Evolutionary conservation across 75 land plant species (phyloP), one percentile per base, ranked within the genome.

Genomic region (Selaginella moellendorffii): DNA sequence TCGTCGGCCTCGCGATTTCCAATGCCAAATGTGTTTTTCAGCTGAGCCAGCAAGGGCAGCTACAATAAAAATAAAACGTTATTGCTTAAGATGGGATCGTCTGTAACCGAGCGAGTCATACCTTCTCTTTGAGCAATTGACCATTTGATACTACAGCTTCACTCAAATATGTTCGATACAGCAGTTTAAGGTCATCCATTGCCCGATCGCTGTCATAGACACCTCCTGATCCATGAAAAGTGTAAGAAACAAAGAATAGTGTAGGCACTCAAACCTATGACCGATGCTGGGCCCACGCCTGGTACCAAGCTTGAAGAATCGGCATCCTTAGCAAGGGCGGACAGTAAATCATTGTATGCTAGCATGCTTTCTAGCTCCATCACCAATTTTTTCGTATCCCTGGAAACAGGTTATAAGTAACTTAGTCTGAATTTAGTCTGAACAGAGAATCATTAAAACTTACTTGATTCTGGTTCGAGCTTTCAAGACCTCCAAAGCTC

Each of bases 1-100:
- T 71, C 74, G 61, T 93, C 96, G 30, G 85, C 74, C 63, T 93
- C 98, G 27, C 77, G 75, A 26, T 82, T 88, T 19, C 96, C 98
- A 54, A 93, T 68, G 31, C 97, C 90, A 80, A 93, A 83, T 63
- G 86, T 80, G 53, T 83, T 83, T 61, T 72, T 83, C 72, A 93
- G 66, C 52, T 93, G 80, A 63, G 73, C 83, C 71, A 93, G 67
- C 46, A 81, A 72, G 27, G 64, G 69, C 51, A 85, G 71, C 97
- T 91, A 68, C 25, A 26, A n/a, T 36, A 36, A 36, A 36, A 14
- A 36, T 5, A 36, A 5, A 36, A 36, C 46, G 5, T 36, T 14
- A 36, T 5, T 36, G 10, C 14, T 36, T 36, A 36, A 36, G 14
- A 36, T 36, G 46, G 46, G 5, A 36, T 36, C 10, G 14, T 5